These are phyloP conservation scores for Solanum raphanifolium DNA, from an alignment of 257 asterid genomes.

Conservation along the genomic window DNA sequence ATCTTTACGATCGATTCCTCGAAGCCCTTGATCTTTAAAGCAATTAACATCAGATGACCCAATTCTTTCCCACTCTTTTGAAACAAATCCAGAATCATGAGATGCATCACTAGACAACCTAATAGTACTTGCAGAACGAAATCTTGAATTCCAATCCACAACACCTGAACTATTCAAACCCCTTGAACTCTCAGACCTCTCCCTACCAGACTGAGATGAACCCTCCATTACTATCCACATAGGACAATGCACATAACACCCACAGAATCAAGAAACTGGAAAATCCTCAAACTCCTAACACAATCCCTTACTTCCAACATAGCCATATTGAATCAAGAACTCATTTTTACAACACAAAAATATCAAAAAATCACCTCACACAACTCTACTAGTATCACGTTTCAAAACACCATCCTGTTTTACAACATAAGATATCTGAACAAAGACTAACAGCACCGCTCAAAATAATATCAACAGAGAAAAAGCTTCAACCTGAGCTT, in stretches of 20 bases:
- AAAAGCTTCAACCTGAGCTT: neutral
- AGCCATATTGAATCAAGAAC: constrained; percentile 36
- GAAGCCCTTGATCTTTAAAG: constrained; percentile 10
- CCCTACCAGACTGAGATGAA: constrained; percentile 78
- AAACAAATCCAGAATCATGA: constrained; percentile 37
- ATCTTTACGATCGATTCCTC: constrained; percentile 25
- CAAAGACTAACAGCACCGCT: neutral
- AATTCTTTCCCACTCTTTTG: constrained; percentile 38
- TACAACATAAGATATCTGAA: neutral
- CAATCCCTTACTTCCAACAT: constrained; percentile 10
- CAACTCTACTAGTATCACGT: neutral
- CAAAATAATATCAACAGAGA: neutral
- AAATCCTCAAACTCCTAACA: constrained; percentile 11
- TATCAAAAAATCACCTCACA: neutral
- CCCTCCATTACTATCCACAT: constrained; percentile 66
- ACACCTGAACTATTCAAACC: constrained; percentile 46
- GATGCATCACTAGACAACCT: constrained; percentile 23
- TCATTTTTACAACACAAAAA: constrained; percentile 11
- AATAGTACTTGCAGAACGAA: constrained; percentile 20
- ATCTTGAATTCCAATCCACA: constrained; percentile 40
- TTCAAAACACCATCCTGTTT: neutral
- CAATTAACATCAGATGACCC: constrained; percentile 16
- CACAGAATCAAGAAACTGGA: constrained; percentile 8
- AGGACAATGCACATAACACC: constrained; percentile 11
- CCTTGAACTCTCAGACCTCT: constrained; percentile 55